A percentile compares a stretch with the other conserved stretches of the same genome.
These are phyloP conservation scores for Yamadazyma aaseri DNA, from an alignment of 1,139 yeast species.

Conservation along the genomic window DNA sequence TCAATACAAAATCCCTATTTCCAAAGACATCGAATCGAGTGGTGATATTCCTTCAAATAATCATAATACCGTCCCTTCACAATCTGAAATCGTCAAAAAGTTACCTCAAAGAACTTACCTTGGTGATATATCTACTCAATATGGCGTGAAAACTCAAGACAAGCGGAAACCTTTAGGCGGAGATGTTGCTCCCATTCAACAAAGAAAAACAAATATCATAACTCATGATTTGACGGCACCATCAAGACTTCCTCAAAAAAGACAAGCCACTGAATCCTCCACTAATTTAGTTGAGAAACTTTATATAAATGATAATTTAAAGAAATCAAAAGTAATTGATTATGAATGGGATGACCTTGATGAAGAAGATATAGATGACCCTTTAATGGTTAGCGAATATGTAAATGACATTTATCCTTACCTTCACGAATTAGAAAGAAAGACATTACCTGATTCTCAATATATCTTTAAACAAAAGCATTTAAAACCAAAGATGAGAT, in stretches of 20 bases:
- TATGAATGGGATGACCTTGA: conserved; percentile 89
- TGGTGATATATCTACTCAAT: conserved; percentile 45
- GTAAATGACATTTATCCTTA: conserved; percentile 84
- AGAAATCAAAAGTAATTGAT: conserved; percentile 40
- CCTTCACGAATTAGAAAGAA: conserved; percentile 68
- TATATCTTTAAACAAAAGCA: conserved; percentile 75
- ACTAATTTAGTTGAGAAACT: conserved; percentile 49
- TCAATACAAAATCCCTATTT: conserved; percentile 37
- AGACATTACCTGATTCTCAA: conserved; percentile 75
- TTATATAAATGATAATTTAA: conserved; percentile 23
- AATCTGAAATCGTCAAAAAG: conserved; percentile 4
- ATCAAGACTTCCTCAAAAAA: conserved; percentile 51
- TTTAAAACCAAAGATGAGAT: conserved; percentile 81
- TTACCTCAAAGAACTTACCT: conserved; percentile 25
- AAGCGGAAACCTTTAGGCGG: conserved; percentile 34
- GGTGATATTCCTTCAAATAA: neutral
- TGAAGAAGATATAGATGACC: conserved; percentile 88
- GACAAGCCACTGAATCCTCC: conserved; percentile 57
- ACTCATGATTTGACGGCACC: conserved; percentile 23
- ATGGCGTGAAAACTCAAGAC: conserved; percentile 19
- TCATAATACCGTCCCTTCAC: too few relatives aligned
- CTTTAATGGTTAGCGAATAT: conserved; percentile 92
- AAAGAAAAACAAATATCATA: conserved; percentile 14
- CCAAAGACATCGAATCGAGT: conserved; percentile 17
- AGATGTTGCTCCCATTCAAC: conserved; percentile 28